Evolutionary conservation across 2,329 filamentous ascomycete genomes (phyloP).

Genomic region (Pseudogymnoascus destructans): DNA sequence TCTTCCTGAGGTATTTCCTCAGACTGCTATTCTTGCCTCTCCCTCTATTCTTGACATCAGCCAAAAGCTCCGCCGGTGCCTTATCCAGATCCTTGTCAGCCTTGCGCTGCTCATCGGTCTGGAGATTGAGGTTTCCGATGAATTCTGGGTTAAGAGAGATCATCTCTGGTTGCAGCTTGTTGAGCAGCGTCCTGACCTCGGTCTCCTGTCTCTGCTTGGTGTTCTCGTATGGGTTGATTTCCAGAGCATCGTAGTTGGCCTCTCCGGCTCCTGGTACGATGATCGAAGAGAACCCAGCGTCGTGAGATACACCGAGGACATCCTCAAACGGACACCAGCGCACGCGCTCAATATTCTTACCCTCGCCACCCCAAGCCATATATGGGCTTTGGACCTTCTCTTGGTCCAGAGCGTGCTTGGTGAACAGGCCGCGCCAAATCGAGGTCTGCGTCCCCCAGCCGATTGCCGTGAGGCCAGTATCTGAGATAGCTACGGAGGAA

Average conservation of each 20-base stretch:
- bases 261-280: constrained; percentile 92
- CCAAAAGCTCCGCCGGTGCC: constrained; percentile 42
- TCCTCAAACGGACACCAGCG: constrained; percentile 94
- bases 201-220: constrained; percentile 82
- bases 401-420: constrained; percentile 56
- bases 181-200: constrained; percentile 79
- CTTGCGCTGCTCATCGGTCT: constrained; percentile 62
- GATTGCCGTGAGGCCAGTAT: constrained; percentile 75
- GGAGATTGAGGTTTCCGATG: constrained; percentile 74
- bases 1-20: constrained; percentile 81
- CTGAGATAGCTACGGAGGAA: constrained; percentile 74
- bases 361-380: constrained; percentile 84
- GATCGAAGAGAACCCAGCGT: constrained; percentile 76
- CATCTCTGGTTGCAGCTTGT: constrained; percentile 95
- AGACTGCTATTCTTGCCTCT: constrained; percentile 82
- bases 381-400: constrained; percentile 78
- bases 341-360: constrained; percentile 64
- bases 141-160: constrained; percentile 89
- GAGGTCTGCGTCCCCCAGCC: constrained; percentile 83
- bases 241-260: constrained; percentile 87
- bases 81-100: constrained; percentile 70
- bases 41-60: constrained; percentile 60
- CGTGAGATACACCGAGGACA: constrained; percentile 72
- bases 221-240: constrained; percentile 91
- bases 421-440: constrained; percentile 83